Evolutionary conservation across 495 filamentous ascomycete species (phyloP), one percentile per base, ranked within the genome.

Genomic region (Penicillium turbatum): DNA sequence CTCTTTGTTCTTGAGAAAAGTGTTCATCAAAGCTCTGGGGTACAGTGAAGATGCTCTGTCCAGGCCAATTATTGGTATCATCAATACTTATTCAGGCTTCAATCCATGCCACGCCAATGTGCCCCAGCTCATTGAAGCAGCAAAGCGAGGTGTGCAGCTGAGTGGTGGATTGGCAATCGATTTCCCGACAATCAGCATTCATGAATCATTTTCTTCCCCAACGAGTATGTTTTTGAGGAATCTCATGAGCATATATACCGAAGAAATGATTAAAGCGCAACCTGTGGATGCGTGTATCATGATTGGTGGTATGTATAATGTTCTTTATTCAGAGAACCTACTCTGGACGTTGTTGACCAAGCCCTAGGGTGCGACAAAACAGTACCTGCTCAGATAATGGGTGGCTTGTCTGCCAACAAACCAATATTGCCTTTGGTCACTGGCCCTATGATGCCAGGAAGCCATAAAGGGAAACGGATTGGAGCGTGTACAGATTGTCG

Each of bases 171-270:
- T 86, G 34, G 80, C 83, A 2, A 72, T 86, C 16, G 83, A 86
- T 19, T 87, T 86, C 55, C 83, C 83, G 2, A 86, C 83, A 1
- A 86, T 86, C 36, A 85, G 80, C 48, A 53, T 87, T 7, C 79
- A 82, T 40, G 84, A 87, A 66, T 74, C 72, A 0, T 86, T 86
- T 60, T 77, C 83, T 0, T 64, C 76, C 38, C 83, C 83, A 3
- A 85, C 83, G 8, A 87, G 84, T 66, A 87, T 87, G 83, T 86
- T 80, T 48, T 54, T 86, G 49, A 61, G 84, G 38, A 87, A 86
- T 60, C 47, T 86, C 37, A 86, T 87, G 83, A 82, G 81, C 56
- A 85, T 87, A 82, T 83, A 87, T 60, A 86, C 84, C 0, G 84
- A 87, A 61, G 84, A 86, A 67, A 86, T 87, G 84, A 79, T 87